Evolutionary conservation across 2,329 filamentous ascomycete species (phyloP).

Genomic region (Pseudodiploospora longispora): DNA sequence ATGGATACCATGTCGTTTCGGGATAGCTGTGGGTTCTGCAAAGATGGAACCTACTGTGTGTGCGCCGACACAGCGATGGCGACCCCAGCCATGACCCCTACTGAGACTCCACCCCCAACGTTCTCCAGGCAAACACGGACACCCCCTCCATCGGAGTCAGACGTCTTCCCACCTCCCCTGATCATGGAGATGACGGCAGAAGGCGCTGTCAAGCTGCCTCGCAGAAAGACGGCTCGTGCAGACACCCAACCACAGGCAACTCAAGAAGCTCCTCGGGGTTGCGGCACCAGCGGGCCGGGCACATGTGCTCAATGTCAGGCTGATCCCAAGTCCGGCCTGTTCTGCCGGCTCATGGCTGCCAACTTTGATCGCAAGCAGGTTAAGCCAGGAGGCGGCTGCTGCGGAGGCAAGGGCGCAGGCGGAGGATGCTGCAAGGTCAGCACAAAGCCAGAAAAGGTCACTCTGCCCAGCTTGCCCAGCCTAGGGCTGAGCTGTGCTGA

Average conservation of each 20-base stretch:
- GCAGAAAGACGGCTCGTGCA: conserved; percentile 23
- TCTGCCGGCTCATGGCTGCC: conserved; percentile 73
- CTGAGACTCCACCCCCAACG: conserved; percentile 30
- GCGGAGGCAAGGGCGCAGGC: conserved; percentile 50
- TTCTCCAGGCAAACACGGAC: conserved; percentile 44
- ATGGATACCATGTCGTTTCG: conserved; percentile 37
- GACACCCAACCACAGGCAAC: conserved; percentile 14
- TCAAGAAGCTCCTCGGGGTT: conserved; percentile 24
- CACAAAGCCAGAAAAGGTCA: conserved; percentile 24
- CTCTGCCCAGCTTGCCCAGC: conserved; percentile 29
- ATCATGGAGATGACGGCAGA: conserved; percentile 53
- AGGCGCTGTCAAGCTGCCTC: conserved; percentile 52
- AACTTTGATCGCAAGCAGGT: conserved; percentile 41
- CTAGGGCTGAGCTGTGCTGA: conserved; percentile 66
- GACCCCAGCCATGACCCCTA: conserved; percentile 30
- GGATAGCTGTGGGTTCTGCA: conserved; percentile 75
- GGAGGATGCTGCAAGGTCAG: conserved; percentile 56
- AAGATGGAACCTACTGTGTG: conserved; percentile 73
- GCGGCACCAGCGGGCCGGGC: conserved; percentile 63
- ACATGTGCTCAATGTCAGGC: conserved; percentile 71
- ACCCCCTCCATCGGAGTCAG: conserved; percentile 53
- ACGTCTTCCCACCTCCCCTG: conserved; percentile 43
- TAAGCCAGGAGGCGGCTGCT: conserved; percentile 41
- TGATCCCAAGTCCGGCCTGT: conserved; percentile 72
- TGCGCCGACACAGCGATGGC: conserved; percentile 56